phyloP scores from a whole-genome alignment of 2,329 filamentous ascomycete species.

The Xylaria arbuscula region DNA sequence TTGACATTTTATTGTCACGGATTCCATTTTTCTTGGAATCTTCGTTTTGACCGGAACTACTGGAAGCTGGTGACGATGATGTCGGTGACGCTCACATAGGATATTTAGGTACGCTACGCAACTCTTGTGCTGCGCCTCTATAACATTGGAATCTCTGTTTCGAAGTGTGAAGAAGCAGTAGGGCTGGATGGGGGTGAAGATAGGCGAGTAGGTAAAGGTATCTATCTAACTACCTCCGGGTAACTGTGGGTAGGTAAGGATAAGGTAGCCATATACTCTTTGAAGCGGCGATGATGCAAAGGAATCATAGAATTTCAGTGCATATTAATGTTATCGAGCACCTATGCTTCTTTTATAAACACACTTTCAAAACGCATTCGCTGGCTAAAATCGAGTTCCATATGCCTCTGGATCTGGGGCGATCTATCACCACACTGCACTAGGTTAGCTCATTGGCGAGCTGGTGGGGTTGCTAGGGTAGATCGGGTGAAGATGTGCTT shows the following conservation, averaged over 20 bases:
- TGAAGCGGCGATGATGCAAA: not conserved
- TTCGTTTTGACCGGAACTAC: not conserved
- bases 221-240: not conserved
- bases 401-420: slow-evolving; percentile 3
- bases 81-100: not conserved
- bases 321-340: not conserved
- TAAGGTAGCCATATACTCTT: no score
- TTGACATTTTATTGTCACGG: not conserved
- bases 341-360: not conserved
- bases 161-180: not conserved
- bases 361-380: no score
- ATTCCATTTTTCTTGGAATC: not conserved
- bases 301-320: not conserved
- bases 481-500: slow-evolving; percentile 9
- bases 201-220: not conserved
- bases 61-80: not conserved
- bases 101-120: not conserved
- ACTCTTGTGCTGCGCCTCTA: slow-evolving; percentile 6
- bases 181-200: no score
- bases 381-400: not conserved
- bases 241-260: no score
- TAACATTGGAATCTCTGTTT: not conserved
- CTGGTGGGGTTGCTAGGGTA: not conserved
- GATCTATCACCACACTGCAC: not conserved
- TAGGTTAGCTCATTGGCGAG: not conserved